Evolutionary conservation across 306 rosid genomes (phyloP).

Genomic region (Vigna unguiculata): DNA sequence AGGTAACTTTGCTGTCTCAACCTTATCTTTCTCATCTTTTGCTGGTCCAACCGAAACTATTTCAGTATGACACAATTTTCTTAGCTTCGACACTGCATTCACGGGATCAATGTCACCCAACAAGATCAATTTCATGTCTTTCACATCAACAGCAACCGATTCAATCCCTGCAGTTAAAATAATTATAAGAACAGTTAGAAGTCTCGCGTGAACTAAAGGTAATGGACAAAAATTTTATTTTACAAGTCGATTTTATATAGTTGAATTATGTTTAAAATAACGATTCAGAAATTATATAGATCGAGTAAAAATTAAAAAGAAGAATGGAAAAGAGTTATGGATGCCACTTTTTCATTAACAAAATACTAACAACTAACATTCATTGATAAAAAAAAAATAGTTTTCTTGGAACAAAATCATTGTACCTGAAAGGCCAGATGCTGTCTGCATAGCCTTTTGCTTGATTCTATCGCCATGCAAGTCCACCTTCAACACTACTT

Average conservation of each 20-base stretch:
- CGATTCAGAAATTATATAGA: too few relatives aligned
- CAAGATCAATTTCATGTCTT: constrained; percentile 61
- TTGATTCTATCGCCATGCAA: constrained; percentile 48
- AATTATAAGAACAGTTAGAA: too few relatives aligned
- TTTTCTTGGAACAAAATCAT: background rate
- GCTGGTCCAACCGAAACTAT: constrained; percentile 67
- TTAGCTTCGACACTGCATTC: constrained; percentile 51
- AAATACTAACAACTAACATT: too few relatives aligned
- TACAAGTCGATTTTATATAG: too few relatives aligned
- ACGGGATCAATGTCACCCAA: constrained; percentile 70
- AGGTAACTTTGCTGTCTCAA: background rate
- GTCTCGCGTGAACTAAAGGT: too few relatives aligned
- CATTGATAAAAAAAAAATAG: too few relatives aligned
- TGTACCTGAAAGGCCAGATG: constrained; percentile 55
- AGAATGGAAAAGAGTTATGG: too few relatives aligned
- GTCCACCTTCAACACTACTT: constrained; percentile 56
- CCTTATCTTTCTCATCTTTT: constrained; percentile 47
- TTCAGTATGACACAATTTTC: constrained; percentile 54
- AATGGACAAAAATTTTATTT: too few relatives aligned
- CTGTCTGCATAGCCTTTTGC: constrained; percentile 63
- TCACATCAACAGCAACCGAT: constrained; percentile 61
- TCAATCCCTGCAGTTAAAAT: constrained; percentile 56
- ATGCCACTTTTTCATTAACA: too few relatives aligned
- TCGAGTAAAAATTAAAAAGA: too few relatives aligned
- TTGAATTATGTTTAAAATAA: too few relatives aligned